Base-by-base conservation (phyloP, 352 stramenopile genomes). In the Aphanomyces stellatus region DNA sequence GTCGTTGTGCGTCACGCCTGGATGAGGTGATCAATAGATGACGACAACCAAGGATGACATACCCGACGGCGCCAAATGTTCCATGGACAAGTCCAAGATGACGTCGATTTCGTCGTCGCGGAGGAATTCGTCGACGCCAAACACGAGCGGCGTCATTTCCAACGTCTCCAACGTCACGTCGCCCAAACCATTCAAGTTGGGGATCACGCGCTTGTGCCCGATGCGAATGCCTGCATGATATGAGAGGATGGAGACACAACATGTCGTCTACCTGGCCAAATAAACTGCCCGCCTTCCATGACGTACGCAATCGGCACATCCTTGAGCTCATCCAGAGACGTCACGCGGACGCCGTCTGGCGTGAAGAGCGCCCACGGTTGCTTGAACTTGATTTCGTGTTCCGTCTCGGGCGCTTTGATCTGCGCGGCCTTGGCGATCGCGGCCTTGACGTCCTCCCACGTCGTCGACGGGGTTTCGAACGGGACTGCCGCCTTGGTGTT, bases 231-330 rank as follows among this genome's bases (percentile, higher is more conserved):
- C 82, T n/a, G n/a, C n/a, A n/a, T n/a, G n/a, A n/a, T n/a, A n/a
- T n/a, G n/a, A n/a, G n/a, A n/a, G n/a, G n/a, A n/a, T n/a, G n/a
- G n/a, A n/a, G n/a, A n/a, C n/a, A n/a, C n/a, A n/a, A n/a, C n/a
- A n/a, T n/a, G n/a, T n/a, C n/a, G n/a, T n/a, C n/a, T n/a, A n/a
- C n/a, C n/a, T 19, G 82, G 82, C 79, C 82, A 91, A 62, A 89
- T 83, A 64, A 91, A 89, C 57, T 88, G 79, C 0, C 79, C 82
- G 41, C 82, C 80, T 69, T 91, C 82, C 56, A 91, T 88, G 25
- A 90, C 61, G 56, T 83, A 91, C 41, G 88, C 79, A 53, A 88
- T 65, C n/a, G 49, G 65, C 62, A 80, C 74, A 19, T 46, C 37
- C n/a, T 46, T 11, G 37, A 46, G 25, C 49, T 33, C 6, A 22